phyloP scores from a whole-genome alignment of 441 rosid genomes.

The Rhodomyrtus psidioides region DNA sequence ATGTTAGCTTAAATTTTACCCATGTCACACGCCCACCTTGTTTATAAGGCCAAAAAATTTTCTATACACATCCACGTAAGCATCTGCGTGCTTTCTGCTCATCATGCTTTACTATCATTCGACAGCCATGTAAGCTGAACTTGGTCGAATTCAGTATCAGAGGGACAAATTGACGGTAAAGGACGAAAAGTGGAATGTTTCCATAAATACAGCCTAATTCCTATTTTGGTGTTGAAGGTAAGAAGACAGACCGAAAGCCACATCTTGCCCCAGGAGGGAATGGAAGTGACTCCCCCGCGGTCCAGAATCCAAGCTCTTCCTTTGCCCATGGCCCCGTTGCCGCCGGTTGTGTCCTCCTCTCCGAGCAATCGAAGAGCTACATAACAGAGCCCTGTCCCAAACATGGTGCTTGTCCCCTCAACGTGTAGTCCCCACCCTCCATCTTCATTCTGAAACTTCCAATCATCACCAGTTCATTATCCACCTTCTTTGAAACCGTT shows the following conservation, averaged over 20 bases:
- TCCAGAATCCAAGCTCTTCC: slow-evolving; percentile 55
- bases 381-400: slow-evolving; percentile 37
- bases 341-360: slow-evolving; percentile 39
- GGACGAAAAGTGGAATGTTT: too few relatives aligned
- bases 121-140: too few relatives aligned
- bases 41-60: too few relatives aligned
- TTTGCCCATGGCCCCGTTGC: slow-evolving; percentile 41
- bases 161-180: too few relatives aligned
- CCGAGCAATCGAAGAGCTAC: slow-evolving; percentile 49
- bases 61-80: too few relatives aligned
- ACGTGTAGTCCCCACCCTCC: slow-evolving; percentile 75
- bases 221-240: too few relatives aligned
- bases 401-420: slow-evolving; percentile 63
- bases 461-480: neutral
- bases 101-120: too few relatives aligned
- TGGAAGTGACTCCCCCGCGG: slow-evolving; percentile 46
- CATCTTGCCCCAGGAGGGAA: slow-evolving; percentile 72
- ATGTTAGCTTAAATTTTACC: too few relatives aligned
- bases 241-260: slow-evolving; percentile 47
- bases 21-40: too few relatives aligned
- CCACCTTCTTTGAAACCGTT: neutral
- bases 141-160: too few relatives aligned
- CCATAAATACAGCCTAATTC: too few relatives aligned
- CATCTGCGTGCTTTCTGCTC: too few relatives aligned
- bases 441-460: slow-evolving; percentile 32